Evolutionary conservation across 2,329 filamentous ascomycete species (phyloP).

Genomic region (Calonectria pteridis): DNA sequence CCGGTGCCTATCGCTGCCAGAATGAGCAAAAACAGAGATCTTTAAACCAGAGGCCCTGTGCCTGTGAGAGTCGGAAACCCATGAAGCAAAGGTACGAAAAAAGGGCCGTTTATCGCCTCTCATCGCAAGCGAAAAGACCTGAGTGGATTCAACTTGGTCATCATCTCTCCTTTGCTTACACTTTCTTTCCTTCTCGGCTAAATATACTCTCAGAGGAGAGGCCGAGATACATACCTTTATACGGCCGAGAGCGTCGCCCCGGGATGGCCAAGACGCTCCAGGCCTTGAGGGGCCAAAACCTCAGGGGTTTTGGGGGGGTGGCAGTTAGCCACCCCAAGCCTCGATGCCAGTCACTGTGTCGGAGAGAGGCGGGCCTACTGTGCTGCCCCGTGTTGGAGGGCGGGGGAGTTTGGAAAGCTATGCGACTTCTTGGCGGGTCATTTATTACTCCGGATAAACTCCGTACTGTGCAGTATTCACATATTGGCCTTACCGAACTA

Average conservation of each 20-base stretch:
- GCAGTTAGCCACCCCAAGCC: not conserved
- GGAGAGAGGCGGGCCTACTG: conserved; percentile 29
- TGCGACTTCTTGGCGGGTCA: not conserved
- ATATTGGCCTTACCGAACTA: not conserved
- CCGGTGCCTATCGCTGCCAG: not conserved
- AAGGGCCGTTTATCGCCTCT: conserved; percentile 16
- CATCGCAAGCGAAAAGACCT: conserved; percentile 14
- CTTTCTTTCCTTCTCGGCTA: conserved; percentile 35
- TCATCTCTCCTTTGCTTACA: conserved; percentile 18
- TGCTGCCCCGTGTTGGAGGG: conserved; percentile 22
- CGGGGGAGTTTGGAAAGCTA: not conserved
- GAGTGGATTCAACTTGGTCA: conserved; percentile 23
- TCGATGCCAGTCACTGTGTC: conserved; percentile 24
- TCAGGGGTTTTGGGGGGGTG: conserved; percentile 25
- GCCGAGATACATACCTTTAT: conserved; percentile 44
- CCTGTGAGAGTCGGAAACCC: not conserved
- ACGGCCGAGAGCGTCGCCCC: conserved; percentile 40
- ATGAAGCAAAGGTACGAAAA: not conserved
- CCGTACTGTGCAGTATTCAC: not conserved
- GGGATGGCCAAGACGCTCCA: conserved; percentile 38
- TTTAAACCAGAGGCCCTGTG: not conserved
- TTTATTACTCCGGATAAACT: not conserved
- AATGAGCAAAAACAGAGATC: conserved; percentile 1
- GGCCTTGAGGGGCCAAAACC: conserved; percentile 26
- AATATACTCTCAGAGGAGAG: conserved; percentile 38